Percentiles rank a stretch among this genome's conserved stretches.
phyloP scores from a whole-genome alignment of 371 early-diverging fungal genomes.

The Mortierella sp. region DNA sequence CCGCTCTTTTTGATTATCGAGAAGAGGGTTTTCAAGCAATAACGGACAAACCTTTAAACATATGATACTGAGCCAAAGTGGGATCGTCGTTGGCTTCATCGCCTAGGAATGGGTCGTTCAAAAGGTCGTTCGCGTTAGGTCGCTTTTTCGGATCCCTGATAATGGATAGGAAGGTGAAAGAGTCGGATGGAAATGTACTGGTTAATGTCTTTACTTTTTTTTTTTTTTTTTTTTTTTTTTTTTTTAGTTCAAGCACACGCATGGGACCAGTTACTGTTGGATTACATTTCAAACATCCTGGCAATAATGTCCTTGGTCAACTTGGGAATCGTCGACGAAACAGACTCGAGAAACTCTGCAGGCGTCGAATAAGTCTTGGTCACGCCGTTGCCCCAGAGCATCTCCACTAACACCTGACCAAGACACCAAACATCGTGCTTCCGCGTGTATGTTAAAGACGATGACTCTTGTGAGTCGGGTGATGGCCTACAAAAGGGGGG shows the following conservation, averaged over 20 bases:
- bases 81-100: slow-evolving; percentile 47
- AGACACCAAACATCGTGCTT: slow-evolving; percentile 85
- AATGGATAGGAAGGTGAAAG: not conserved
- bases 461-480: slow-evolving; percentile 41
- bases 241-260: too few relatives aligned
- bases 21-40: too few relatives aligned
- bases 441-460: slow-evolving; percentile 47
- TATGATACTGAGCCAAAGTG: slow-evolving; percentile 54
- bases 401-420: slow-evolving; percentile 77
- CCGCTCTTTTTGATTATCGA: not conserved
- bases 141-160: slow-evolving; percentile 69
- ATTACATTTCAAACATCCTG: slow-evolving; percentile 62
- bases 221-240: too few relatives aligned
- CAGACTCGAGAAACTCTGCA: slow-evolving; percentile 64
- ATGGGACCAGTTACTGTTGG: not conserved
- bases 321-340: slow-evolving; percentile 59
- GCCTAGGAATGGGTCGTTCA: slow-evolving; percentile 74
- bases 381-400: slow-evolving; percentile 75
- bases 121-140: slow-evolving; percentile 73
- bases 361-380: slow-evolving; percentile 66
- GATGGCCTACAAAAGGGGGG: slow-evolving; percentile 31
- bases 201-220: too few relatives aligned
- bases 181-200: too few relatives aligned
- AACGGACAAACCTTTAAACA: slow-evolving; percentile 36
- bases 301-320: slow-evolving; percentile 60